Percentiles rank a stretch among this genome's conserved stretches.
Conservation (phyloP, 495 filamentous ascomycete species). For the Penicillium angulare region DNA sequence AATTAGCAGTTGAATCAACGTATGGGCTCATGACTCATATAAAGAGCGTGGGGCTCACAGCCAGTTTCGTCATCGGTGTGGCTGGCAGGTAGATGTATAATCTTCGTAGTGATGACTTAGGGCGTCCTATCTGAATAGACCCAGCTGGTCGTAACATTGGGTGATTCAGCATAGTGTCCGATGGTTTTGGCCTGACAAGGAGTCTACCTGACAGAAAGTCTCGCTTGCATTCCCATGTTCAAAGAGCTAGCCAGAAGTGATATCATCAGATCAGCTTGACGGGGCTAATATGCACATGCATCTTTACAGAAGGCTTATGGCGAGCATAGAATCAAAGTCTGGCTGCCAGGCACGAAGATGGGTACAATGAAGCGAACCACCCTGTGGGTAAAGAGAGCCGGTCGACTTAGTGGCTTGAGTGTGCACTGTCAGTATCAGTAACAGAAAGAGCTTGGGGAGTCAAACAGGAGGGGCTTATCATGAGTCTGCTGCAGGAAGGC, state of each 20-base stretch:
- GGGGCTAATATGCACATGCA: background rate
- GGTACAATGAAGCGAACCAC: background rate
- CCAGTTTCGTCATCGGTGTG: background rate
- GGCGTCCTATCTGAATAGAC: background rate
- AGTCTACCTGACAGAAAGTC: background rate
- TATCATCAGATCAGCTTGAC: background rate
- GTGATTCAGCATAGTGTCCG: background rate
- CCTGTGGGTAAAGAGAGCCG: background rate
- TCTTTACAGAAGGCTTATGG: background rate
- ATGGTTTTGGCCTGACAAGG: background rate
- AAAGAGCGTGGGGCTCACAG: background rate
- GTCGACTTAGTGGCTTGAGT: background rate
- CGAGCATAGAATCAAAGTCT: background rate
- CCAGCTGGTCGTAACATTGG: slow-evolving; percentile 1
- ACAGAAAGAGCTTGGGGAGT: slow-evolving; percentile 1
- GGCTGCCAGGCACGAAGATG: background rate
- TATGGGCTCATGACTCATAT: background rate
- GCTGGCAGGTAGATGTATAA: background rate
- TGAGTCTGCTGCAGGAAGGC: slow-evolving; percentile 1
- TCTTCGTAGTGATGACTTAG: background rate
- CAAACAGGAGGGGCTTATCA: slow-evolving; percentile 2
- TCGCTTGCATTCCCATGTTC: background rate
- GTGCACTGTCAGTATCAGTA: background rate
- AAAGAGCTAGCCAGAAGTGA: background rate
- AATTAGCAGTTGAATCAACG: background rate